A percentile compares a stretch with the other conserved stretches of the same genome.
These are phyloP conservation scores for Lomentospora prolificans DNA, from an alignment of 2,329 filamentous ascomycete species.

Conservation along the genomic window DNA sequence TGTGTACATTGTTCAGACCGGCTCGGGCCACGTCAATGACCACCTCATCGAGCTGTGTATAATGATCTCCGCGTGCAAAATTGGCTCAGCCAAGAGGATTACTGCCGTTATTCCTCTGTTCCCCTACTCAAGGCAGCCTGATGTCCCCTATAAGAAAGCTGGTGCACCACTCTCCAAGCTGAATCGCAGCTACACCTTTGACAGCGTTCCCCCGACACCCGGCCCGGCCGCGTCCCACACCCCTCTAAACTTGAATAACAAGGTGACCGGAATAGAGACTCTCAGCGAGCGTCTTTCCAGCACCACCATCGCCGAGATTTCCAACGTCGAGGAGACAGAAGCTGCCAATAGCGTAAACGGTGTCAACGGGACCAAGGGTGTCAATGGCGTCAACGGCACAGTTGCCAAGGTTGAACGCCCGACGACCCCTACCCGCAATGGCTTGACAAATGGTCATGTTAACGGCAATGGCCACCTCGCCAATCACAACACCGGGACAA, in stretches of 20 bases:
- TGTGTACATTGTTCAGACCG: slow-evolving; percentile 96
- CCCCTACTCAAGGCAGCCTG: slow-evolving; percentile 91
- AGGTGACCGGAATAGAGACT: slow-evolving; percentile 51
- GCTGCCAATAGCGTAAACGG: slow-evolving; percentile 28
- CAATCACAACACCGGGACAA: slow-evolving; percentile 24
- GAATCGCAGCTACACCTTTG: slow-evolving; percentile 66
- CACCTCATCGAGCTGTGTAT: slow-evolving; percentile 94
- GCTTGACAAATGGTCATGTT: slow-evolving; percentile 4
- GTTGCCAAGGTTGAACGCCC: slow-evolving; percentile 10
- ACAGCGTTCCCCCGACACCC: slow-evolving; percentile 83
- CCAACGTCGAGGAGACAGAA: slow-evolving; percentile 30
- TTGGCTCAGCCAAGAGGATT: slow-evolving; percentile 82
- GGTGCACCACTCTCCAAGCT: slow-evolving; percentile 75
- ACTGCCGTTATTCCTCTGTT: slow-evolving; percentile 92
- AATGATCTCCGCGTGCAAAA: slow-evolving; percentile 96
- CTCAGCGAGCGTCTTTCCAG: slow-evolving; percentile 67
- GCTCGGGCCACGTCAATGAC: slow-evolving; percentile 88
- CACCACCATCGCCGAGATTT: slow-evolving; percentile 49
- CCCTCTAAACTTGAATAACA: slow-evolving; percentile 36
- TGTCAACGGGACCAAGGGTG: slow-evolving; percentile 23
- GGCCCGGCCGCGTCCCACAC: slow-evolving; percentile 61
- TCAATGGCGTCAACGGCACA: slow-evolving; percentile 17
- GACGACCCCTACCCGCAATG: neutral
- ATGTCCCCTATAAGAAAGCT: slow-evolving; percentile 92
- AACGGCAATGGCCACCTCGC: slow-evolving; percentile 24